phyloP scores from a whole-genome alignment of 2,329 filamentous ascomycete genomes.

The Pseudogymnoascus sp. region DNA sequence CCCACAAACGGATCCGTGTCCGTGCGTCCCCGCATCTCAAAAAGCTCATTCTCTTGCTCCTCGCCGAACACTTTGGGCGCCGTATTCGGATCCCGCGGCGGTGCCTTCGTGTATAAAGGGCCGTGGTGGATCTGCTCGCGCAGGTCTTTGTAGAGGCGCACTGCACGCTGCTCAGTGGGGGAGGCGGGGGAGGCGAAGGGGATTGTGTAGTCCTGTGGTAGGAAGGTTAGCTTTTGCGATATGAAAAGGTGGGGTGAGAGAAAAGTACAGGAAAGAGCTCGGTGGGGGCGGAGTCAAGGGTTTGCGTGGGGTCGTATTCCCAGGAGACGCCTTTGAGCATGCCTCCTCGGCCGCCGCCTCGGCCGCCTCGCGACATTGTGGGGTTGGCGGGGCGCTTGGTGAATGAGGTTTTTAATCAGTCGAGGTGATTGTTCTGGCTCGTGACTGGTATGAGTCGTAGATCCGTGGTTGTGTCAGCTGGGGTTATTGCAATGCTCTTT shows the following conservation, averaged over 20 bases:
- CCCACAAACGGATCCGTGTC: constrained; percentile 54
- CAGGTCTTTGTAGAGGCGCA: constrained; percentile 42
- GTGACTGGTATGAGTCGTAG: not conserved
- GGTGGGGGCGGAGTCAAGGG: constrained; percentile 33
- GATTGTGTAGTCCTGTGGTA: constrained; percentile 23
- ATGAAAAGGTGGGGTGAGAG: constrained; percentile 8
- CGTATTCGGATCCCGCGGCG: constrained; percentile 25
- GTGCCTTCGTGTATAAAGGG: constrained; percentile 41
- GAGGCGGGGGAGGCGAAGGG: constrained; percentile 33
- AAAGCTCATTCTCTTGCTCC: constrained; percentile 29
- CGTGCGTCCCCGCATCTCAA: constrained; percentile 13
- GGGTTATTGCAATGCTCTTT: not conserved
- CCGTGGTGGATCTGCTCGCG: constrained; percentile 50
- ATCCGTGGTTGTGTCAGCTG: not conserved
- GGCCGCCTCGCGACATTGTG: constrained; percentile 14
- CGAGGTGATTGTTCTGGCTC: not conserved
- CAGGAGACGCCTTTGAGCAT: constrained; percentile 25
- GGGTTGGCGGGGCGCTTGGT: not conserved
- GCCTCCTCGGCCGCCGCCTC: constrained; percentile 16
- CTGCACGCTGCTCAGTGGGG: constrained; percentile 36
- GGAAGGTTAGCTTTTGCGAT: constrained; percentile 6
- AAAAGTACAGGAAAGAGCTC: constrained; percentile 38
- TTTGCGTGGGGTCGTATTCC: constrained; percentile 23
- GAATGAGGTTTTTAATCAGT: not conserved
- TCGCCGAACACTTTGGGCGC: constrained; percentile 35